Percentiles rank a stretch among this genome's conserved stretches.
These are phyloP conservation scores for Coprinellus micaceus DNA, from an alignment of 768 basidiomycete genomes.

Conservation along the genomic window DNA sequence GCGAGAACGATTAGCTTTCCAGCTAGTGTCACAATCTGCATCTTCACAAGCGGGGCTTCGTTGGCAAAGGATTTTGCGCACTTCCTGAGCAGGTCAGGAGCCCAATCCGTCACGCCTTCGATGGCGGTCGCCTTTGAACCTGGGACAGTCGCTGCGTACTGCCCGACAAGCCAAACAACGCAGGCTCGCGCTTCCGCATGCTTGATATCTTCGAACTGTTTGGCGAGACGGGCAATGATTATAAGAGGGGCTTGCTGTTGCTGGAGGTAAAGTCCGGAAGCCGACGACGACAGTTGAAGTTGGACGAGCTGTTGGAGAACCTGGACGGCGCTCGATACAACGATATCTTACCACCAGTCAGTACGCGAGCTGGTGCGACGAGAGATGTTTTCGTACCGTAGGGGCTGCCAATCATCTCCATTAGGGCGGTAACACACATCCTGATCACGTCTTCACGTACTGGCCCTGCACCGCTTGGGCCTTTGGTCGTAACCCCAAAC, in stretches of 20 bases:
- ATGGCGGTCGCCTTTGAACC: constrained; percentile 32
- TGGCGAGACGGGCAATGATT: constrained; percentile 78
- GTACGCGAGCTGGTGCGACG: too few species aligned
- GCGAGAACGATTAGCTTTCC: constrained; percentile 77
- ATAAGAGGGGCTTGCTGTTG: constrained; percentile 42
- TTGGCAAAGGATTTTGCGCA: constrained; percentile 64
- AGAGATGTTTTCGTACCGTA: too few species aligned
- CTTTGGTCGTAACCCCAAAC: neutral
- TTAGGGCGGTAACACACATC: constrained; percentile 66
- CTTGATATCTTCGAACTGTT: constrained; percentile 71
- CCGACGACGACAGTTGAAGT: constrained; percentile 43
- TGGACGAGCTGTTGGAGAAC: constrained; percentile 86
- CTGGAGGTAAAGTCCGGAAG: constrained; percentile 17
- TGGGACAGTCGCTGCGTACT: constrained; percentile 54
- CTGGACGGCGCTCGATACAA: constrained; percentile 77
- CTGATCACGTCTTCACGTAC: constrained; percentile 3
- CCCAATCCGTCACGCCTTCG: constrained; percentile 71
- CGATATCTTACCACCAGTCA: constrained; percentile 58
- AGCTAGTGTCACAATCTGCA: constrained; percentile 82
- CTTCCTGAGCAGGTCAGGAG: constrained; percentile 86
- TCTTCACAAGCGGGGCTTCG: constrained; percentile 76
- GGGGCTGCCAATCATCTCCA: constrained; percentile 72
- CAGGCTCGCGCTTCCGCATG: constrained; percentile 83
- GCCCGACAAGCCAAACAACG: constrained; percentile 90
- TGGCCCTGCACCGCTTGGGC: neutral